Evolutionary conservation across 129 eudicot species (phyloP), one percentile per base, ranked within the genome.

Genomic region (Lactuca saligna): DNA sequence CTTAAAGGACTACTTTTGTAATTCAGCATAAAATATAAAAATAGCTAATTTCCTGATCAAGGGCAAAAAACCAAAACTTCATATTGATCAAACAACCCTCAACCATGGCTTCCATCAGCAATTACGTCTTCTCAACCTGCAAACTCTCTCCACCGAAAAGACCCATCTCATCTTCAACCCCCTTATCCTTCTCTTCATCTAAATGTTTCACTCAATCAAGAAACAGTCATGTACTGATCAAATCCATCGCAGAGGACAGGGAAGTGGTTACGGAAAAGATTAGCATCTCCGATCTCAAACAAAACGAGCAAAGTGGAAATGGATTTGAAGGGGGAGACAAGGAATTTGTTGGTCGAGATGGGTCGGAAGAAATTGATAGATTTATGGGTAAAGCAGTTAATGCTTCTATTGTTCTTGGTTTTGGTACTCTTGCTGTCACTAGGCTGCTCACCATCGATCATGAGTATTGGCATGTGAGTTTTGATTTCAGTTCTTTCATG

Each of bases 391-490:
- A 78, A 62, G 86, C 84, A 31, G 65, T 91, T 13, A 87, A 91
- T 82, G 95, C 95, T 61, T 57, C 89, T 6, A 87, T 90, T 75
- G 97, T 91, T 68, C 89, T 91, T 76, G 95, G 84, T 75, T 75
- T 84, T 79, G 91, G 95, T 65, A 69, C 91, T 61, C 71, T 90
- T 74, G 95, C 87, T 35, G 71, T 90, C 75, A 87, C 97, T 20
- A 87, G 69, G 75, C 72, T 90, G 89, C 91, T 90, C 81, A 80
- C 97, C 55, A 87, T 90, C 78, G 97, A 90, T 77, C 97, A 87
- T 50, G 91, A 91, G 37, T 87, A 68, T 68, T 90, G 97, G 97
- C 97, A 90, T 60, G 97, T 90, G 41, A 84, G 93, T 79, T 73
- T 46, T 75, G 6, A 8, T 10, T 42, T 10, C 25, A 1, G 3